A percentile compares a stretch with the other conserved stretches of the same genome.
Conservation (phyloP, 2,329 filamentous ascomycete genomes). For the Trichoderma hamatum region DNA sequence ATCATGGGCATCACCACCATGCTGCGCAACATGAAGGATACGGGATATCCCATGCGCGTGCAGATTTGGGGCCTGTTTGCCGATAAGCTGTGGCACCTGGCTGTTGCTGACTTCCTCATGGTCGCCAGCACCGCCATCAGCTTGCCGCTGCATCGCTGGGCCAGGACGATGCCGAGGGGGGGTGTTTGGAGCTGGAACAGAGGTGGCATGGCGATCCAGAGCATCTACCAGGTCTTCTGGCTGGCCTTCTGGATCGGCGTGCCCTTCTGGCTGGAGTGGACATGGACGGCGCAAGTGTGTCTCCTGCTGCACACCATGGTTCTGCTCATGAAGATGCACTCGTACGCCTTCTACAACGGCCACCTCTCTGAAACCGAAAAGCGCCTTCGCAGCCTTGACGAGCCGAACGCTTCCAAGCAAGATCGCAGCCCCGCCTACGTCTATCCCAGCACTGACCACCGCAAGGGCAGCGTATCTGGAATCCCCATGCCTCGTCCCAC, state of each 20-base stretch:
- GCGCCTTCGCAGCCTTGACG: slow-evolving; percentile 77
- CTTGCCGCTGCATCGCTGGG: slow-evolving; percentile 72
- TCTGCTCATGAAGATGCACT: slow-evolving; percentile 98
- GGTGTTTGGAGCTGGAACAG: slow-evolving; percentile 70
- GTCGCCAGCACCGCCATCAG: slow-evolving; percentile 72
- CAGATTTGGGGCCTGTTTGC: slow-evolving; percentile 88
- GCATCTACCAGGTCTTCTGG: slow-evolving; percentile 79
- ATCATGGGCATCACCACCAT: slow-evolving; percentile 98
- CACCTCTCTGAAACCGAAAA: slow-evolving; percentile 87
- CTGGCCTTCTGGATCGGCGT: slow-evolving; percentile 79
- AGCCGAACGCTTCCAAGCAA: slow-evolving; percentile 66
- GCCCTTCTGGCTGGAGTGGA: slow-evolving; percentile 86
- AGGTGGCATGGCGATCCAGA: slow-evolving; percentile 81
- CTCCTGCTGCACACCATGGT: slow-evolving; percentile 88
- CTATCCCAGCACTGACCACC: slow-evolving; percentile 67
- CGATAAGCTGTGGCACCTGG: slow-evolving; percentile 85
- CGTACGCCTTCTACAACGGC: slow-evolving; percentile 97
- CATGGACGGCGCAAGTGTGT: slow-evolving; percentile 97
- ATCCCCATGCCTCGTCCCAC: slow-evolving; percentile 32
- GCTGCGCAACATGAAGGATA: slow-evolving; percentile 91
- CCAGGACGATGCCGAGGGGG: slow-evolving; percentile 55
- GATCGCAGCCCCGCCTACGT: slow-evolving; percentile 72
- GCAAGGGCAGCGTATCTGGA: slow-evolving; percentile 46
- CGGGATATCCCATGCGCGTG: slow-evolving; percentile 80
- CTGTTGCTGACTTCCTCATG: slow-evolving; percentile 83